A percentile compares a stretch with the other conserved stretches of the same genome.
These are phyloP conservation scores for Stevia rebaudiana DNA, from an alignment of 140 eudicot species.

Conservation along the genomic window DNA sequence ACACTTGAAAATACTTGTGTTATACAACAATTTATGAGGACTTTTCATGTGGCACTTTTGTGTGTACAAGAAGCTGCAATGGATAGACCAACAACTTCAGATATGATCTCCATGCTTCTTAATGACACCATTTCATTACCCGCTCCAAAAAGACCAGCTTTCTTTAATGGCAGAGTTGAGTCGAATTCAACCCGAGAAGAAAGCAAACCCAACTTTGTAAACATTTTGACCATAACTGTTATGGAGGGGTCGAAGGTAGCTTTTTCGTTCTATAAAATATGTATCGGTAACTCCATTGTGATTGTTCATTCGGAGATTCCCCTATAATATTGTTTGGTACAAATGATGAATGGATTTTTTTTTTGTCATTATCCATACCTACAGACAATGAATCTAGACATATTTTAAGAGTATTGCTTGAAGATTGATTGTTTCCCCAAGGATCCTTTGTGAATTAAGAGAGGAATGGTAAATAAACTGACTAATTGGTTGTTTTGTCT, in stretches of 20 bases:
- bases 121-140: slow-evolving; percentile 28
- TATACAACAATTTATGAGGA: slow-evolving; percentile 18
- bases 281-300: no score
- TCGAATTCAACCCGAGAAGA: slow-evolving; percentile 6
- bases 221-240: slow-evolving; percentile 25
- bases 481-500: no score
- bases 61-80: slow-evolving; percentile 45
- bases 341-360: no score
- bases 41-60: slow-evolving; percentile 21
- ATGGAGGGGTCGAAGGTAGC: slow-evolving; percentile 20
- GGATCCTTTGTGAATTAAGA: no score
- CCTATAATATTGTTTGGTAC: no score
- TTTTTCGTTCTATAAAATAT: no score
- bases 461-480: no score
- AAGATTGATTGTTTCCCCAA: no score
- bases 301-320: no score
- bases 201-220: slow-evolving; percentile 16
- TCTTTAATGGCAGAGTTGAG: slow-evolving; percentile 20
- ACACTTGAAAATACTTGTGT: slow-evolving; percentile 16
- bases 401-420: no score
- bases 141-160: slow-evolving; percentile 33
- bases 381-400: no score
- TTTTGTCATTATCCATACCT: no score
- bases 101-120: slow-evolving; percentile 20
- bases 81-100: slow-evolving; percentile 29